Evolutionary conservation across 169 alveolate genomes (phyloP), one percentile per base, ranked within the genome.

Genomic region (Plasmodium falciparum): DNA sequence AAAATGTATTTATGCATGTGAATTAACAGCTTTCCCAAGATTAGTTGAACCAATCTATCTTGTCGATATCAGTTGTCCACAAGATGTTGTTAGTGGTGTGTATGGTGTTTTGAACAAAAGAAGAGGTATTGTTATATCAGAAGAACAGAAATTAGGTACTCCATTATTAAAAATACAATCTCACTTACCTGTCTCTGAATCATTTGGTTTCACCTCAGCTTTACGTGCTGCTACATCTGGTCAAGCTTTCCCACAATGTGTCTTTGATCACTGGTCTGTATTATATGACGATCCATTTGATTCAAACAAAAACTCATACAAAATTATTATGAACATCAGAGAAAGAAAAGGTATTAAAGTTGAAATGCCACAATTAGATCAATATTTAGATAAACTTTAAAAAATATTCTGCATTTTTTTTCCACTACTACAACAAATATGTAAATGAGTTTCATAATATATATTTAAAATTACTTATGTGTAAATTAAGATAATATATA

Each of bases 211-310:
- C 97, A 98, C 99, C 15, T 97, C 99, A n/a, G 99, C 99, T 62
- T 96, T 99, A 66, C 98, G 99, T 93, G 99, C 99, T 43, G 96
- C 98, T 70, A 99, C 99, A 72, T 97, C 99, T 43, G 99, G 99
- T 20, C 98, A 99, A 95, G 99, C 99, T 67, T 98, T 98, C 98
- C 99, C 99, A 9, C 99, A 98, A 95, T 98, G 99, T 92, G 99
- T 97, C 91, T 98, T 99, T 95, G 99, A 98, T 91, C 99, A 99
- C 97, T 99, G 99, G 99, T 99, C 97, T 88, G 89, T 93, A 74
- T 93, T 99, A 80, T 94, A 93, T 61, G 99, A 99, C 62, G 99
- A 98, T 93, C 99, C 99, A 11, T 93, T 97, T 67, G 99, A 99
- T 94, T 97, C 96, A 95, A 99, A 99, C n/a, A 94, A 99, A 88